Base-by-base conservation (phyloP, 2,329 filamentous ascomycete genomes). In the Botrytis pseudocinerea region DNA sequence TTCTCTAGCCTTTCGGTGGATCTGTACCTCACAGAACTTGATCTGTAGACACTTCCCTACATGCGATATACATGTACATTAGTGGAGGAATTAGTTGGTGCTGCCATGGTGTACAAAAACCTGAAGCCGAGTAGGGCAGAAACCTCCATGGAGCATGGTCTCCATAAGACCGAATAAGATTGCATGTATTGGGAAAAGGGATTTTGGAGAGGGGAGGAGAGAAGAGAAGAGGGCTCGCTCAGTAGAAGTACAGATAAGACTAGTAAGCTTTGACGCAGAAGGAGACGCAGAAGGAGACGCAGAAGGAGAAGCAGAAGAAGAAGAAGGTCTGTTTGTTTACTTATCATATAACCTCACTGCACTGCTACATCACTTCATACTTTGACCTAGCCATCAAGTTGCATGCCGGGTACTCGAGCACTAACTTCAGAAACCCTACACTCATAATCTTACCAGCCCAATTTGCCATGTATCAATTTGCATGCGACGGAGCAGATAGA, bases 101-200 rank as follows among this genome's bases (percentile, higher is more conserved):
- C 40, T 66, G 63, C 63, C 63, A 66, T 66, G 63, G 64, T 66
- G 64, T 66, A 66, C 63, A 66, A 66, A 54, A 66, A 38, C 3
- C 10, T 54, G 46, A 66, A 66, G 64, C 64, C 64, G 64, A 66
- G 64, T 66, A 66, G 64, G 64, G 64, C 64, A 66, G 64, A 66
- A 20, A 66, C 64, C 64, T 54, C 22, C 32, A 51, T 51, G 44
- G 46, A 66, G 64, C 48, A 66, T 54, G 28, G 64, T 66, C 64
- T 66, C 64, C 64, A 66, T 66, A 54, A 66, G 64, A 54, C 18
- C 51, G 64, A 46, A 38, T n/a, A n/a, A 66, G 64, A 54, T n/a
- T 66, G 64, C 64, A 51, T n/a, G 18, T 44, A 32, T n/a, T 6
- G n/a, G 48, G 25, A 51, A 51, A 5, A 6, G 22, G 46, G 12